Base-by-base conservation (phyloP, 139 green algal species). In the Medakamo hakoo region DNA sequence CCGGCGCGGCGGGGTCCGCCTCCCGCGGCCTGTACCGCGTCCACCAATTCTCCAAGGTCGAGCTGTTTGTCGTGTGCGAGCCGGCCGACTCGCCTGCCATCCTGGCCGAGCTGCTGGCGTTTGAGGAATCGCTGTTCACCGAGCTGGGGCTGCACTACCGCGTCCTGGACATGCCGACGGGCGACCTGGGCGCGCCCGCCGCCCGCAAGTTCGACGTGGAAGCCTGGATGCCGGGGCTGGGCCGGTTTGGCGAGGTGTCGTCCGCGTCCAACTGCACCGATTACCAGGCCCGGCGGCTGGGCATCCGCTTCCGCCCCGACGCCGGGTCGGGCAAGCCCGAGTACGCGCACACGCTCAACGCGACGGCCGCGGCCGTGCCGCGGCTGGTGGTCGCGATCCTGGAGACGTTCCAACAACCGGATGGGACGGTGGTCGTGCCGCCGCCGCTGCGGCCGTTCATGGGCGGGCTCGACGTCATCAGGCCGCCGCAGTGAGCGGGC, bases 21-120 rank as follows among this genome's bases (percentile, higher is more conserved):
- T 80, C 78, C 59, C 86, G 83, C 71, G 93, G 93, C 0, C 76
- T 99, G 31, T 99, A 98, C 77, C 77, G 93, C 18, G 85, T 99
- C 64, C 93, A 99, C 72, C 93, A 99, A 75, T 99, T 99, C 78
- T 91, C 74, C 78, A 99, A 99, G 80, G 89, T 97, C 58, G 93
- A 98, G 77, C 92, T 98, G 86, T 98, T 98, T 84, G 86, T 95
- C 62, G 24, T 99, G 48, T 75, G 69, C 74, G 94, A 84, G 0
- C 88, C 93, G 1, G 77, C 88, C 63, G 86, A 98, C 78, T 87
- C 72, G 48, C 83, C 97, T 9, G 82, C 71, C 23, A 63, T 98
- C 59, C 88, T 95, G 60, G 55, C 93, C 59, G 83, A 94, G 74
- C 83, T 95, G 27, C 64, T 85, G 3, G 64, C 71, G 3, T 68